A percentile compares a stretch with the other conserved stretches of the same genome.
These are phyloP conservation scores for Trichoderma virens DNA, from an alignment of 495 filamentous ascomycete species.

Conservation along the genomic window DNA sequence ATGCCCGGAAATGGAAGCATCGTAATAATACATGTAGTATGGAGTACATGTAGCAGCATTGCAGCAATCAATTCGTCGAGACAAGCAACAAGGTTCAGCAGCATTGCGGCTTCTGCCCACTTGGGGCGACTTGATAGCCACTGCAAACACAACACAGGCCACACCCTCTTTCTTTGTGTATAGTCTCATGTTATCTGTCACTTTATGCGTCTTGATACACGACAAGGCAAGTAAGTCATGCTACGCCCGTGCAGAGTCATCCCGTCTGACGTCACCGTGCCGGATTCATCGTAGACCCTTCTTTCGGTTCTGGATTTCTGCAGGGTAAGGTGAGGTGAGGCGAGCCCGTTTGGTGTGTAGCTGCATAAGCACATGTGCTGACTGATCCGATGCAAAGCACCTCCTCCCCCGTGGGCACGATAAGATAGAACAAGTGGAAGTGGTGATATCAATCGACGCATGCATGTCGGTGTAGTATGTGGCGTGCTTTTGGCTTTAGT, in stretches of 20 bases:
- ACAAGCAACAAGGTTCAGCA: no score
- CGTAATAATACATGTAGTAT: no score
- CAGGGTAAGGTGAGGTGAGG: neutral
- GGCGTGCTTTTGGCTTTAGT: neutral
- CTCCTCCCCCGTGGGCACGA: neutral
- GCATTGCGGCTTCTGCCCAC: no score
- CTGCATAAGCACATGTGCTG: constrained; percentile 1
- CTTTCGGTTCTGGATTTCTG: neutral
- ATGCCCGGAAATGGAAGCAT: no score
- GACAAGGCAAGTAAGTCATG: neutral
- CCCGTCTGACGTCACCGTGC: neutral
- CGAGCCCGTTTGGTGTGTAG: neutral
- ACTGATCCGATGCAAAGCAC: neutral
- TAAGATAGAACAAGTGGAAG: neutral
- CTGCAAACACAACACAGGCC: no score
- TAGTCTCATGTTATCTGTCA: neutral
- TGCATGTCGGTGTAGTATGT: neutral
- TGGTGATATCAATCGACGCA: no score
- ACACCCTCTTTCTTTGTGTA: neutral
- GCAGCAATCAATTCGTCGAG: no score
- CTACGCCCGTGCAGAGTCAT: neutral
- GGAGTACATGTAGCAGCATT: no score
- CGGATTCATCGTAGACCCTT: neutral
- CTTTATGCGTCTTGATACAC: neutral
- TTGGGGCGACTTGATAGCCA: no score